Evolutionary conservation across 495 filamentous ascomycete species (phyloP).

Genomic region (Patellaria atrata): DNA sequence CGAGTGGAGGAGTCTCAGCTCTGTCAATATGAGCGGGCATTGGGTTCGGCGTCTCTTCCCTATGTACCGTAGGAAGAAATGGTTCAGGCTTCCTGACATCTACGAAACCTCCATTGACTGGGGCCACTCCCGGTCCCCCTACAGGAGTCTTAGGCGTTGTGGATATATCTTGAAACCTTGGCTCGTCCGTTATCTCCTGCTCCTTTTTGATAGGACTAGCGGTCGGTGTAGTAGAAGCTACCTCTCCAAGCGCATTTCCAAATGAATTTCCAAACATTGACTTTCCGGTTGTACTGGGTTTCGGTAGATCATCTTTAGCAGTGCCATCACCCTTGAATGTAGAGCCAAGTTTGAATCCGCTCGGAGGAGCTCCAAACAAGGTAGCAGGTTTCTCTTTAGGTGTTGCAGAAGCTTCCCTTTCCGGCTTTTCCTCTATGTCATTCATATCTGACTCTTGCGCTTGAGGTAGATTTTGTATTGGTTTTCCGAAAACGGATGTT

Average conservation of each 20-base stretch:
- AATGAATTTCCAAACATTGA: constrained; percentile 47
- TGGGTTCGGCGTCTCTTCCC: constrained; percentile 23
- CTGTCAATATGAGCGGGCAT: constrained; percentile 9
- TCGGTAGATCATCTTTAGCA: constrained; percentile 44
- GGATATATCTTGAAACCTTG: constrained; percentile 30
- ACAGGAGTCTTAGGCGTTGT: too few species aligned
- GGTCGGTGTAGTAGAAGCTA: constrained; percentile 22
- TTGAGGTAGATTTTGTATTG: constrained; percentile 10
- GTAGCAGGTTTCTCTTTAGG: constrained; percentile 11
- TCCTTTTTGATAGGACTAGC: constrained; percentile 39
- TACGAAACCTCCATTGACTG: too few species aligned
- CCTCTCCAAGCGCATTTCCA: constrained; percentile 36
- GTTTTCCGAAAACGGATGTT: constrained; percentile 11
- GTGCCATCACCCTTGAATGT: constrained; percentile 66
- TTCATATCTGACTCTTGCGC: constrained; percentile 16
- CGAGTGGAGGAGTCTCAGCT: constrained; percentile 6
- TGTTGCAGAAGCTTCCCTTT: constrained; percentile 15
- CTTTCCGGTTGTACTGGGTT: constrained; percentile 29
- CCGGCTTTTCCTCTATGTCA: constrained; percentile 11
- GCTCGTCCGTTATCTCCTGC: constrained; percentile 41
- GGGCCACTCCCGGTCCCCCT: too few species aligned
- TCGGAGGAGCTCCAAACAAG: constrained; percentile 13
- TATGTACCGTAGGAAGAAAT: too few species aligned
- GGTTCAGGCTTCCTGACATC: too few species aligned
- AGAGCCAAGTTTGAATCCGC: constrained; percentile 57